Evolutionary conservation across 2,329 filamentous ascomycete species (phyloP).

Genomic region (Metarhizium brunneum): DNA sequence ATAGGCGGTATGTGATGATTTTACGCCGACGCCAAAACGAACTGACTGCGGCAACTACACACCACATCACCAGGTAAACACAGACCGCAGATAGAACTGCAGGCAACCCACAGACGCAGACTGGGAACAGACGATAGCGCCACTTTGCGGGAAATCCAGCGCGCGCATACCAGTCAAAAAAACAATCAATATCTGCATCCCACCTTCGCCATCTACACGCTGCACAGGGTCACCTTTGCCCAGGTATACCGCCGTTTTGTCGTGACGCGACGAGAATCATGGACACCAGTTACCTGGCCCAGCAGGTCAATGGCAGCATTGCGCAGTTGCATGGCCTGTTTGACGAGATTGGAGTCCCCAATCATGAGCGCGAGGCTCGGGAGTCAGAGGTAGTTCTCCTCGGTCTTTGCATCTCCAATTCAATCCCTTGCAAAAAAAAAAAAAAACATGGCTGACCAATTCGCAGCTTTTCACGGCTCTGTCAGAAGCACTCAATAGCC

Average conservation of each 20-base stretch:
- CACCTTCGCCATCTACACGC: neutral
- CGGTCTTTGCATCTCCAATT: neutral
- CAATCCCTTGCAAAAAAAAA: neutral
- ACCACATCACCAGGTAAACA: neutral
- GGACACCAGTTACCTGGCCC: slow-evolving; percentile 86
- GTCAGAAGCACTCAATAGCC: slow-evolving; percentile 84
- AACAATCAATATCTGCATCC: neutral
- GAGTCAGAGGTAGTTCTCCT: slow-evolving; percentile 64
- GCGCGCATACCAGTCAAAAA: neutral
- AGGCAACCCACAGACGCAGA: neutral
- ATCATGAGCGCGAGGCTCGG: slow-evolving; percentile 81
- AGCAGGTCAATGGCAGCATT: slow-evolving; percentile 92
- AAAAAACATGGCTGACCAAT: neutral
- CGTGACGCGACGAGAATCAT: slow-evolving; percentile 34
- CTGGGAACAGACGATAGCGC: neutral
- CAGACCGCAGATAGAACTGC: neutral
- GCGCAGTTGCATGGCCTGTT: slow-evolving; percentile 88
- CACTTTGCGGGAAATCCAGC: neutral
- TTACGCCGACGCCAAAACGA: neutral
- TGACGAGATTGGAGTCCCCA: slow-evolving; percentile 93
- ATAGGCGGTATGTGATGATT: slow-evolving; percentile 3
- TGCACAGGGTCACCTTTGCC: neutral
- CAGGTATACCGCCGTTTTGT: neutral
- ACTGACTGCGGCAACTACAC: neutral
- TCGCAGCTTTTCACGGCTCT: slow-evolving; percentile 78